Evolutionary conservation across 2,329 filamentous ascomycete genomes (phyloP).

Genomic region (Aspergillus ruber): DNA sequence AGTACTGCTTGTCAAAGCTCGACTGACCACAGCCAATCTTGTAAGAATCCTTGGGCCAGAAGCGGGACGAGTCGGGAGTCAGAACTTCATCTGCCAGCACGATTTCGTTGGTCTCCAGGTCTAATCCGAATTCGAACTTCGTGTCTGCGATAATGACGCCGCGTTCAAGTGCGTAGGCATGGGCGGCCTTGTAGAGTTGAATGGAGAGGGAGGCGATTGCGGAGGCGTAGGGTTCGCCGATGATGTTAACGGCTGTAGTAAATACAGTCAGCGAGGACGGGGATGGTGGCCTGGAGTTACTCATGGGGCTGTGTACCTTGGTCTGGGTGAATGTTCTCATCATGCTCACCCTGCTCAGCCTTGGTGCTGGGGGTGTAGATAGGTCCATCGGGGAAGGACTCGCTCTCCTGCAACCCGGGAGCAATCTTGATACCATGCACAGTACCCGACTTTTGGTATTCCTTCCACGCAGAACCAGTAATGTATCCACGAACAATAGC

Average conservation of each 20-base stretch:
- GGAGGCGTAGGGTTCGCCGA: constrained; percentile 58
- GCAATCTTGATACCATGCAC: constrained; percentile 71
- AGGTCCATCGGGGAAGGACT: constrained; percentile 59
- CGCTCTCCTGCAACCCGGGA: constrained; percentile 62
- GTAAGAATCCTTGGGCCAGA: constrained; percentile 74
- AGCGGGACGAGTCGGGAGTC: constrained; percentile 75
- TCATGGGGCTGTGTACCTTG: constrained; percentile 41
- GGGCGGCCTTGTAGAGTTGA: constrained; percentile 54
- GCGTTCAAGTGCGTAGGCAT: constrained; percentile 42
- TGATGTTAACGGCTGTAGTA: constrained; percentile 44
- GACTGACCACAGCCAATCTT: constrained; percentile 67
- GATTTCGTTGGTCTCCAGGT: constrained; percentile 58
- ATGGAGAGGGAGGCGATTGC: constrained; percentile 61
- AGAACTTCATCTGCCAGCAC: constrained; percentile 79
- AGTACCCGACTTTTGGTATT: constrained; percentile 67
- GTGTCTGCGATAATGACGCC: constrained; percentile 74
- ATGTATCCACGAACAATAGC: constrained; percentile 87
- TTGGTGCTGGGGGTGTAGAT: constrained; percentile 82
- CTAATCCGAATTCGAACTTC: constrained; percentile 70
- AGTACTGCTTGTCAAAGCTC: constrained; percentile 82
- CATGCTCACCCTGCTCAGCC: constrained; percentile 68
- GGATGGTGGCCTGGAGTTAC: not conserved
- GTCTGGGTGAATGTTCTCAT: constrained; percentile 78
- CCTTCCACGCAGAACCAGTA: constrained; percentile 75
- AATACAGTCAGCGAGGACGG: too few relatives aligned